Evolutionary conservation across 192 early-diverging fungal genomes (phyloP).

Genomic region (Entomortierella chlamydospora): DNA sequence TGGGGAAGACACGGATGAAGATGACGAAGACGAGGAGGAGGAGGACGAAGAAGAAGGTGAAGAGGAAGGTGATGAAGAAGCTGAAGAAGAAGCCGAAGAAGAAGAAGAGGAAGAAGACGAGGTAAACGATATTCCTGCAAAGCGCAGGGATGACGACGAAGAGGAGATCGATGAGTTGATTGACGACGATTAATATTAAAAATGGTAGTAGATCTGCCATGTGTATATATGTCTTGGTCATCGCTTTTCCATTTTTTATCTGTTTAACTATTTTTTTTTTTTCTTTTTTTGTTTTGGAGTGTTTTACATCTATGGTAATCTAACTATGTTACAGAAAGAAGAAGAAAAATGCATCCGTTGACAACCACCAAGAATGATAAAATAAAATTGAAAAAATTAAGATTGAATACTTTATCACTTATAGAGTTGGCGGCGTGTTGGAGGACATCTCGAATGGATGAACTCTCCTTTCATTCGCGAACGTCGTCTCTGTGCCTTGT

Average conservation of each 20-base stretch:
- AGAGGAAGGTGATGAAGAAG: slow-evolving; percentile 15
- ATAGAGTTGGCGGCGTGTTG: no score
- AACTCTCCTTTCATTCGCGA: background rate
- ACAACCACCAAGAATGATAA: background rate
- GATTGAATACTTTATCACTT: background rate
- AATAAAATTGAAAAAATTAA: background rate
- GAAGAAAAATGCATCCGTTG: background rate
- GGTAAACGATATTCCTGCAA: slow-evolving; percentile 1
- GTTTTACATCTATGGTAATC: background rate
- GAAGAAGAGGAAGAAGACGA: slow-evolving; percentile 22
- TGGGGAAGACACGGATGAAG: slow-evolving; percentile 13
- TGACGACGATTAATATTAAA: slow-evolving; percentile 7
- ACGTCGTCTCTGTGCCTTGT: background rate
- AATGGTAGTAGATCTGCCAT: background rate
- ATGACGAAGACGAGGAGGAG: slow-evolving; percentile 23
- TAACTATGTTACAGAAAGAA: background rate
- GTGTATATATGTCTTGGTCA: background rate
- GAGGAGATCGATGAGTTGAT: slow-evolving; percentile 19
- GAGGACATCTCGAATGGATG: background rate
- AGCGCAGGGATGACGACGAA: slow-evolving; percentile 3
- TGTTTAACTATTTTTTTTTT: background rate
- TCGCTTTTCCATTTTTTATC: background rate
- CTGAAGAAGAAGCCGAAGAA: slow-evolving; percentile 2
- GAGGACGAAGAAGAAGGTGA: slow-evolving; percentile 16
- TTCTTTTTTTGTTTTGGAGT: background rate